phyloP scores from a whole-genome alignment of 2,329 filamentous ascomycete species.

The Leptographium radiaticola region DNA sequence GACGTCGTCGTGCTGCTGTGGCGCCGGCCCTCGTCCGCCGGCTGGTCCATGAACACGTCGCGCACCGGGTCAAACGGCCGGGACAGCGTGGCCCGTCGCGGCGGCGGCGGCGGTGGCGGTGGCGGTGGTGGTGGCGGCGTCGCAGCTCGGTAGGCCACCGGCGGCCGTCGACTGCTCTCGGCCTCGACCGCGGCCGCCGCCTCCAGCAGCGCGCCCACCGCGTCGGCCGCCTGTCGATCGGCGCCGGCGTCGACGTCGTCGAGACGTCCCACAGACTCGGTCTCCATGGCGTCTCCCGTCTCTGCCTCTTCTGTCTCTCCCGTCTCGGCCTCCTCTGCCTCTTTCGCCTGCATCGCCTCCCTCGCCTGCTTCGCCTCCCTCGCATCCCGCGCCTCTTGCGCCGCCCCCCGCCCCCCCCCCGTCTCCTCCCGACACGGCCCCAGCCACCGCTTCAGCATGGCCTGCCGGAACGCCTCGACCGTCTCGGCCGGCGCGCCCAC shows the following conservation, averaged over 20 bases:
- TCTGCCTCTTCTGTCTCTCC: not conserved
- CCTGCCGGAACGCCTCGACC: conserved; percentile 9
- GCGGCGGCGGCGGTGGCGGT: not conserved
- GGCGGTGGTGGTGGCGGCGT: not conserved
- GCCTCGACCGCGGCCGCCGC: not conserved
- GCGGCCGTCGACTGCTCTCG: not conserved
- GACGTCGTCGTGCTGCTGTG: not conserved
- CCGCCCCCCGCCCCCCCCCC: conserved; percentile 1
- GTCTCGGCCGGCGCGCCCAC: conserved; percentile 4
- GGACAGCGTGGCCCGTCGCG: conserved; percentile 17
- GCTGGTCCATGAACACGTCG: conserved; percentile 23
- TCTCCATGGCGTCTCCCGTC: conserved; percentile 2
- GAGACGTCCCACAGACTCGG: conserved; percentile 10
- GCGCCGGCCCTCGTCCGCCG: conserved; percentile 5
- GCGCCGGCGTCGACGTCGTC: not conserved
- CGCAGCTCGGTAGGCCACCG: not conserved
- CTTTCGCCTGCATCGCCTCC: not conserved
- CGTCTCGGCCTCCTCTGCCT: conserved; percentile 4
- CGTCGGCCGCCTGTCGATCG: conserved; percentile 7
- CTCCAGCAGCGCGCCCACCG: not conserved
- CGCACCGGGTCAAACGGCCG: conserved; percentile 31
- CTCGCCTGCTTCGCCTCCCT: conserved; percentile 12
- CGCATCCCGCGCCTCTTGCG: conserved; percentile 5
- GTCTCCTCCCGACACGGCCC: conserved; percentile 7
- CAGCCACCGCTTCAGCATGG: conserved; percentile 9